Conservation (phyloP, 2,329 filamentous ascomycete genomes). For the Talaromyces pinophilus region DNA sequence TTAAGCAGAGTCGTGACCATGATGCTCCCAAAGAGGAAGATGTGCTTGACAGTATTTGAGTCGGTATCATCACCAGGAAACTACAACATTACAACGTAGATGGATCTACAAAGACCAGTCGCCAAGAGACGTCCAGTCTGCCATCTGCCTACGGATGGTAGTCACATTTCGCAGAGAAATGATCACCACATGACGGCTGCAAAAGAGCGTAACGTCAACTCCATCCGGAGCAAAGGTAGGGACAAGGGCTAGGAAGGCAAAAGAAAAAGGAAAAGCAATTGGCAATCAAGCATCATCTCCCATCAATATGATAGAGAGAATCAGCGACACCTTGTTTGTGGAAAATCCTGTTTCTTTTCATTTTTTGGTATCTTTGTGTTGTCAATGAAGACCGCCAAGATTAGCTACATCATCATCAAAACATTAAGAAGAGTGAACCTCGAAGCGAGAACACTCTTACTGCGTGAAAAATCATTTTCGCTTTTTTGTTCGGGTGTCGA, state of each 20-base stretch:
- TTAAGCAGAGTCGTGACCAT: constrained; percentile 30
- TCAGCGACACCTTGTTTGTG: constrained; percentile 83
- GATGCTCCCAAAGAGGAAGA: constrained; percentile 55
- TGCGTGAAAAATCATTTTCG: constrained; percentile 7
- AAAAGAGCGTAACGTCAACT: background rate
- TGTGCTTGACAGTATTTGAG: constrained; percentile 42
- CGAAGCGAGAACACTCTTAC: background rate
- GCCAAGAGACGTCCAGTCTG: background rate
- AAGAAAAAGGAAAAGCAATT: constrained; percentile 43
- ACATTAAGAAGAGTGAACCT: constrained; percentile 1
- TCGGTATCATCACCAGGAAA: constrained; percentile 28
- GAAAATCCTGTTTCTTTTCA: constrained; percentile 41
- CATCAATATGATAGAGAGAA: constrained; percentile 53
- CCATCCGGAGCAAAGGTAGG: background rate
- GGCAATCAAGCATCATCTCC: constrained; percentile 92
- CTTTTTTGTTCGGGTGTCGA: constrained; percentile 7
- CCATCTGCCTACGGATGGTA: background rate
- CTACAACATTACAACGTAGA: constrained; percentile 23
- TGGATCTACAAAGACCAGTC: background rate
- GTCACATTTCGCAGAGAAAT: background rate
- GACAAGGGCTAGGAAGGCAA: background rate
- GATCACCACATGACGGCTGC: background rate
- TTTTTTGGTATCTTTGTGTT: constrained; percentile 36
- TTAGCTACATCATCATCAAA: constrained; percentile 21
- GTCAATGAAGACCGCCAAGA: constrained; percentile 28